Base-by-base conservation (phyloP, 2,329 filamentous ascomycete genomes). In the Lecanicillium sp. region DNA sequence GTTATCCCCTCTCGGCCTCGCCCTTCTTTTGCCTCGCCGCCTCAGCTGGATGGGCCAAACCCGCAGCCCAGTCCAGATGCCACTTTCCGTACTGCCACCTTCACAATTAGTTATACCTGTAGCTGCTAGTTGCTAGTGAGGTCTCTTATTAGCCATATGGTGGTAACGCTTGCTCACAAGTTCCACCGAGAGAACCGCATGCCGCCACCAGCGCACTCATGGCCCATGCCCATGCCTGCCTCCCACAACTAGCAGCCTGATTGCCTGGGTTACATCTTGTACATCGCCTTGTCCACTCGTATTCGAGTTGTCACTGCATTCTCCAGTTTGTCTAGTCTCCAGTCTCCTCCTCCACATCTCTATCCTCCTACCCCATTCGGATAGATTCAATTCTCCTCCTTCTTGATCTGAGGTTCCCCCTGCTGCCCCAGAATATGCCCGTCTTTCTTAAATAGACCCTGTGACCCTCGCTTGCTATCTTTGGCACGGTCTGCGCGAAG, bases 281-380 rank as follows among this genome's bases (percentile, higher is more conserved):
- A n/a, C 14, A 5, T 8, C 23, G 19, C 23, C 11, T 39, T 24
- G 15, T 26, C 17, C 4, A 14, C 15, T 15, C 12, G 21, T 23
- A 15, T 5, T 7, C 20, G 12, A 23, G 20, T n/a, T 26, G 21
- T 23, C 12, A 19, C 5, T 19, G 9, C 8, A 10, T 26, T 44
- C 42, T 21, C 42, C 32, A 37, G 30, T 17, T 27, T n/a, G 20
- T 26, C 42, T 14, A 24, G 24, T 45, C 17, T 15, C 44, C 9
- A 17, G 20, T 39, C 27, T 39, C 36, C 35, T 38, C 44, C 44
- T 46, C 44, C 44, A 46, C 44, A 32, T 33, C 35, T 7, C 19
- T 39, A 40, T 39, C 26, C 44, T 46, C 44, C 44, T 46, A 40
- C 44, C 33, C 35, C 36, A 46, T 46, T 46, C 10, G 44, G 44